Base-by-base conservation (phyloP, 768 basidiomycete species). In the Fibroporia radiculosa region DNA sequence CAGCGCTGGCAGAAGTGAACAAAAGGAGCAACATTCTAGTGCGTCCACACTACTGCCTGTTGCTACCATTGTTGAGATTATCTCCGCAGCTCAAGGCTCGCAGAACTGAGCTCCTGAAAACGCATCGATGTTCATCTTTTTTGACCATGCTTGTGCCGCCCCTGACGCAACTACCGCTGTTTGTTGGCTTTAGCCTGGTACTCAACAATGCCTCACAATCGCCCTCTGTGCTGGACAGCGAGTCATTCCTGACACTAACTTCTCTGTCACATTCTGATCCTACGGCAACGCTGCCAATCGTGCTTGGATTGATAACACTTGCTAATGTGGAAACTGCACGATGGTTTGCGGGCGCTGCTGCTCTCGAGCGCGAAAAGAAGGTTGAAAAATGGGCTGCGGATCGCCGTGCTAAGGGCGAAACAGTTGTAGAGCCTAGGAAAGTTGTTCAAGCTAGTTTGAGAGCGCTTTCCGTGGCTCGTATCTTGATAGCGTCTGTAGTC, bases 311-410 rank as follows among this genome's bases (percentile, higher is more conserved):
- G 36, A 59, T 87, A 31, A 86, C 84, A 8, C 70, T 90, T 68
- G 82, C 82, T 2, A 89, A 88, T 50, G 82, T 87, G 10, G 88
- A 91, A 56, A 79, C 82, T 6, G 74, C 79, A 27, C 75, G 75
- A 31, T 88, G 84, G 86, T 74, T 88, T 48, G 68, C 80, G 65
- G 76, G 71, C 25, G 70, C 78, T 3, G 73, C 71, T 13, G 76
- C 78, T 50, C 70, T 69, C 29, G 70, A 75, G 55, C 73, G 72
- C 32, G 65, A 72, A 44, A 69, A 68, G 43, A 62, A 66, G 28
- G 66, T 72, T 25, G 71, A 75, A 49, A 66, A 72, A 47, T 65
- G 69, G 56, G 72, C 67, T 40, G 73, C 70, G 28, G 65, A 65
- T 39, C 71, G 57, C 40, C 58, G 65, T 4, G 66, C 70, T 37